These are phyloP conservation scores for Xylariaceae sp. DNA, from an alignment of 2,329 filamentous ascomycete species.

Conservation along the genomic window DNA sequence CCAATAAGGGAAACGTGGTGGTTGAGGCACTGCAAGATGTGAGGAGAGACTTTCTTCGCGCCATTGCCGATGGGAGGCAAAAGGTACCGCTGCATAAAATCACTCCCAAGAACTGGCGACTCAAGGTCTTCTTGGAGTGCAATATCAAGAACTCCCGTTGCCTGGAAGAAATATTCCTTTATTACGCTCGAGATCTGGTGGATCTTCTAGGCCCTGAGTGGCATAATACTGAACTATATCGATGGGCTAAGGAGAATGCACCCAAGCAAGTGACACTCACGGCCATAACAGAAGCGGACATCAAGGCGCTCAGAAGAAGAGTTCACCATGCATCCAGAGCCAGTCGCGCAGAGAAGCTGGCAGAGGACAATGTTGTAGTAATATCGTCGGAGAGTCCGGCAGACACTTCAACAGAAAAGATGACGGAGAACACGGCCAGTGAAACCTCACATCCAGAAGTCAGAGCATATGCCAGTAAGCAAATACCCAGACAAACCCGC, in stretches of 20 bases:
- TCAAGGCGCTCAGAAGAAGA: constrained; percentile 24
- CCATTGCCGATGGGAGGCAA: constrained; percentile 25
- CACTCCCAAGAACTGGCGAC: constrained; percentile 23
- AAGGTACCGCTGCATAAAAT: constrained; percentile 32
- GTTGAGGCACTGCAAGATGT: constrained; percentile 25
- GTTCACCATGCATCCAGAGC: constrained; percentile 22
- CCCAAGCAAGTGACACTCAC: constrained; percentile 26
- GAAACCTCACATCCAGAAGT: constrained; percentile 20
- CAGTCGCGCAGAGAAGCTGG: constrained; percentile 4
- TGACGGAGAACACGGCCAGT: neutral
- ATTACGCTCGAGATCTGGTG: constrained; percentile 39
- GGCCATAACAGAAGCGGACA: constrained; percentile 25
- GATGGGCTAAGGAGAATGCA: constrained; percentile 29
- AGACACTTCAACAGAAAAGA: neutral
- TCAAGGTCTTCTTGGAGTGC: constrained; percentile 36
- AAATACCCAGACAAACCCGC: constrained; percentile 31
- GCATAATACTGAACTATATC: constrained; percentile 30
- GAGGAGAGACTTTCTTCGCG: constrained; percentile 25
- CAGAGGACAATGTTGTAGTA: neutral
- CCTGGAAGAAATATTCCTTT: constrained; percentile 39
- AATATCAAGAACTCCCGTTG: constrained; percentile 36
- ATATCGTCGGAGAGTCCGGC: neutral
- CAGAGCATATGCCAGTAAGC: constrained; percentile 22
- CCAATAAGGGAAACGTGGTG: constrained; percentile 10
- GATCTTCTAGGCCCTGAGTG: constrained; percentile 28